Conservation (phyloP, 345 rosid species). For the Brassica cretica region DNA sequence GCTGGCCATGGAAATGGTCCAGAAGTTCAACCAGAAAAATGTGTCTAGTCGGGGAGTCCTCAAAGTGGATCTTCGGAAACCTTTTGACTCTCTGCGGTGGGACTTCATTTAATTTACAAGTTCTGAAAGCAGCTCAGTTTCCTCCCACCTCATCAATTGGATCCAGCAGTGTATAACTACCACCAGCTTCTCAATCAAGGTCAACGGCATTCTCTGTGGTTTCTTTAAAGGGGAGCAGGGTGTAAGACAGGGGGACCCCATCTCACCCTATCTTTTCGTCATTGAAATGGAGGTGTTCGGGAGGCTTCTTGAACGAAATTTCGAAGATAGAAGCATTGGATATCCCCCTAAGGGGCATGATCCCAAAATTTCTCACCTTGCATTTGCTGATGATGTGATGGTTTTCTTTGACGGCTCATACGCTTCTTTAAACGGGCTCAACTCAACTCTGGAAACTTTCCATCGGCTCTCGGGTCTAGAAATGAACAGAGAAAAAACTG, state of each 20-base stretch:
- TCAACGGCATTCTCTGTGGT: background rate
- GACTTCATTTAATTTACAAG: background rate
- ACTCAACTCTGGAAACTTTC: background rate
- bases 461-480: background rate
- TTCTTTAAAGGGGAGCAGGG: background rate
- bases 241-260: background rate
- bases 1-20: background rate
- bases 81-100: background rate
- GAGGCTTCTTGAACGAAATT: no score
- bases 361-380: background rate
- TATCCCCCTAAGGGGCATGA: background rate
- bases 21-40: background rate
- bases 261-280: background rate
- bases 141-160: background rate
- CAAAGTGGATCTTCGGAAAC: background rate
- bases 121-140: no score
- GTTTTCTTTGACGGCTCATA: background rate
- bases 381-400: background rate
- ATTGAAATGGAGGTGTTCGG: background rate
- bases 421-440: background rate
- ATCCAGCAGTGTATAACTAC: background rate
- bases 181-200: background rate
- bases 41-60: background rate
- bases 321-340: background rate
- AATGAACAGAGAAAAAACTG: background rate